Percentiles rank a stretch among this genome's conserved stretches.
phyloP scores from a whole-genome alignment of 441 rosid genomes.

The Omphalea diandra region DNA sequence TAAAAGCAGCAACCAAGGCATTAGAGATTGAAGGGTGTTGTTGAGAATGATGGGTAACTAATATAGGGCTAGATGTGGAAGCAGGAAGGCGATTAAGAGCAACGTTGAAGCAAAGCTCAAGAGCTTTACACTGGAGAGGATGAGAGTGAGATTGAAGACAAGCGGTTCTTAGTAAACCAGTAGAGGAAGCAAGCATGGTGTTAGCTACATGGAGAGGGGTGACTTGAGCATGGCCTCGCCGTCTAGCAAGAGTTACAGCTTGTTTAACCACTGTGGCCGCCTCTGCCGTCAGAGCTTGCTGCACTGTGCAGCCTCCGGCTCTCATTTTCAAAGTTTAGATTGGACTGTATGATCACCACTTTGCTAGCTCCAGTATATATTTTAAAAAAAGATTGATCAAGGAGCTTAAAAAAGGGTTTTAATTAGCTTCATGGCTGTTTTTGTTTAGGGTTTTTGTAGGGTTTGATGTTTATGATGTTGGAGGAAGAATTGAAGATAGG shows the following conservation, averaged over 20 bases:
- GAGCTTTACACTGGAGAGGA: constrained; percentile 70
- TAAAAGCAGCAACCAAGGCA: constrained; percentile 73
- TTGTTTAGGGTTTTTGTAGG: too few relatives aligned
- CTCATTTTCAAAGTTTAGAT: too few relatives aligned
- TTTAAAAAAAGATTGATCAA: too few relatives aligned
- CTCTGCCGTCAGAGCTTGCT: constrained; percentile 64
- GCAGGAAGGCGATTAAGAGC: constrained; percentile 75
- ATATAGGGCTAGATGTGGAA: constrained; percentile 48
- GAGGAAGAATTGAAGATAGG: too few relatives aligned
- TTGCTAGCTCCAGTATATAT: too few relatives aligned
- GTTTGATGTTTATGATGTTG: too few relatives aligned
- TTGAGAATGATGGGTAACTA: constrained; percentile 37
- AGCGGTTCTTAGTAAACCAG: constrained; percentile 54
- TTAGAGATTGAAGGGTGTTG: constrained; percentile 62
- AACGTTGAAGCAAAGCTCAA: constrained; percentile 77
- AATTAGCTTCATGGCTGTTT: too few relatives aligned
- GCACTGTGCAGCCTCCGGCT: constrained; percentile 55
- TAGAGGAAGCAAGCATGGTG: constrained; percentile 58
- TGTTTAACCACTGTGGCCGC: constrained; percentile 56
- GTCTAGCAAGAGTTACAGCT: constrained; percentile 54
- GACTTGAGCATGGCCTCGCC: constrained; percentile 77
- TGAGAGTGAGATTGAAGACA: constrained; percentile 71
- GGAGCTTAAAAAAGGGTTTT: too few relatives aligned
- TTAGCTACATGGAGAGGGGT: constrained; percentile 82
- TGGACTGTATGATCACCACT: too few relatives aligned